phyloP scores from a whole-genome alignment of 2,329 filamentous ascomycete species.

The Tolypocladium capitatum region DNA sequence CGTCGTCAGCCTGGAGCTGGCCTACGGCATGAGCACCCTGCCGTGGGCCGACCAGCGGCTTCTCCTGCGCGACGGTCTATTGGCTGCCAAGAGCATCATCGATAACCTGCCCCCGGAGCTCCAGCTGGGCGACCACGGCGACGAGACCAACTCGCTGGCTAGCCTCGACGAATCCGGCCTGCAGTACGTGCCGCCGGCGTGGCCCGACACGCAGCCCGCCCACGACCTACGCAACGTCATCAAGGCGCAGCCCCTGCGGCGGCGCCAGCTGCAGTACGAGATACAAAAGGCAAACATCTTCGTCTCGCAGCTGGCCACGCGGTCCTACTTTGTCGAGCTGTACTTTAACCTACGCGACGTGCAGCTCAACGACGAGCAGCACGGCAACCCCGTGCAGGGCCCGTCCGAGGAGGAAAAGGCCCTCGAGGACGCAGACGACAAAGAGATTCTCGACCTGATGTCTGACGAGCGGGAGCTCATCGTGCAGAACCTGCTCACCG shows the following conservation, averaged over 20 bases:
- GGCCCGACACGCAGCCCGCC: slow-evolving; percentile 29
- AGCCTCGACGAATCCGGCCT: slow-evolving; percentile 31
- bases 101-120: slow-evolving; percentile 57
- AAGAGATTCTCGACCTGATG: slow-evolving; percentile 50
- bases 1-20: slow-evolving; percentile 66
- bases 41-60: slow-evolving; percentile 68
- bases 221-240: slow-evolving; percentile 38
- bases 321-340: slow-evolving; percentile 75
- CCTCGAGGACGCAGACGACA: slow-evolving; percentile 26
- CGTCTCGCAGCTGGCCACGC: slow-evolving; percentile 64
- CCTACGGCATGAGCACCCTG: slow-evolving; percentile 65
- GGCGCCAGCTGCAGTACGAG: slow-evolving; percentile 59
- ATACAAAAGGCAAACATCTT: slow-evolving; percentile 90
- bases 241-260: slow-evolving; percentile 33
- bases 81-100: slow-evolving; percentile 55
- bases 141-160: slow-evolving; percentile 22
- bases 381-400: slow-evolving; percentile 3
- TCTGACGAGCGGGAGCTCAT: slow-evolving; percentile 66
- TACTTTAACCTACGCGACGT: slow-evolving; percentile 68
- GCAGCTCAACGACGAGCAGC: slow-evolving; percentile 34
- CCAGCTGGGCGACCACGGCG: slow-evolving; percentile 33
- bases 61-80: slow-evolving; percentile 57
- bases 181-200: slow-evolving; percentile 38
- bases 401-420: slow-evolving; percentile 12
- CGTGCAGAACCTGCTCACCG: slow-evolving; percentile 61